Evolutionary conservation across 1,284 basidiomycete species (phyloP), one percentile per base, ranked within the genome.

Genomic region (Kalmanozyma brasiliensis): DNA sequence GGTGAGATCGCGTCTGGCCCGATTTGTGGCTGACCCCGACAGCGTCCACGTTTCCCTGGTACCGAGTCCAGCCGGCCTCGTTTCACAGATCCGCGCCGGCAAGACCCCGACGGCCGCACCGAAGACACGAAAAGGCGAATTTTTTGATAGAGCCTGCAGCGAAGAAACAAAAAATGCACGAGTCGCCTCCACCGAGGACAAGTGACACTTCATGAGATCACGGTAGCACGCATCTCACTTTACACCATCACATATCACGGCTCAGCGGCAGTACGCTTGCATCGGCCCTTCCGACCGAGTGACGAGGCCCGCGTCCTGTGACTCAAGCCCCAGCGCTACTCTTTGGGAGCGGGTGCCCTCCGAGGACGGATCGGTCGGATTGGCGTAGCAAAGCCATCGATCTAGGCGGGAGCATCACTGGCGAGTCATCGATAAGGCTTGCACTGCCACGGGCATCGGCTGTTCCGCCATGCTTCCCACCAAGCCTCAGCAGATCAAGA

Each of bases 401-500:
- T n/a, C n/a, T n/a, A 20, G 24, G 23, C 23, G 30, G n/a, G 23
- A 34, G 36, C 19, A 13, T 20, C 1, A 24, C n/a, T 5, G 41
- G 7, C 32, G 8, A 30, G n/a, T n/a, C n/a, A n/a, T n/a, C n/a
- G n/a, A n/a, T n/a, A n/a, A n/a, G n/a, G n/a, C n/a, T n/a, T n/a
- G n/a, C n/a, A n/a, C n/a, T n/a, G n/a, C n/a, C n/a, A n/a, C n/a
- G n/a, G n/a, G n/a, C 35, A 19, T 32, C 13, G 14, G 16, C 13
- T 13, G n/a, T 24, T 22, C 22, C 32, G 43, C 29, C 33, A 69
- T 69, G 66, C 56, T 63, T 36, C 66, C 66, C 23, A 44, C 66
- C 43, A 59, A 55, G 49, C 51, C 55, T 4, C 56, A 49, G n/a
- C 47, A 63, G 29, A 47, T 69, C 56, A 60, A 70, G 61, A 45